A percentile compares a stretch with the other conserved stretches of the same genome.
Evolutionary conservation across 169 alveolate genomes (phyloP).

Genomic region (Perkinsus marinus): DNA sequence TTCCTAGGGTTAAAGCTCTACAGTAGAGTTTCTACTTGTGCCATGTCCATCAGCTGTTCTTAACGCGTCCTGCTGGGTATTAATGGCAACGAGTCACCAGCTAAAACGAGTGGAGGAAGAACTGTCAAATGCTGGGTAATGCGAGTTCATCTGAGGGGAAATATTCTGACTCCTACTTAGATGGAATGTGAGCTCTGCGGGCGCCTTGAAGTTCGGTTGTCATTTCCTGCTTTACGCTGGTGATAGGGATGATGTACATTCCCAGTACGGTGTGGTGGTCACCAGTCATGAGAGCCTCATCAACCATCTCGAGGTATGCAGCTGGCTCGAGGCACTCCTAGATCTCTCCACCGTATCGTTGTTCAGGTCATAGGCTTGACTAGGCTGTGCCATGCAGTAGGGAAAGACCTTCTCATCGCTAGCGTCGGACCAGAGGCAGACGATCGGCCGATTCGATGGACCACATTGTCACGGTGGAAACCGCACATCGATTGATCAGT

Average conservation of each 20-base stretch:
- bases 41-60: no score
- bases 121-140: neutral
- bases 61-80: neutral
- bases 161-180: neutral
- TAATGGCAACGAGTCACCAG: neutral
- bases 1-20: no score
- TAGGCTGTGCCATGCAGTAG: neutral
- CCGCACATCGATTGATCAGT: neutral
- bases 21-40: no score
- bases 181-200: neutral
- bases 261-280: neutral
- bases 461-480: neutral
- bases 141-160: neutral
- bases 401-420: neutral
- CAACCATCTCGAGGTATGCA: neutral
- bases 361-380: neutral
- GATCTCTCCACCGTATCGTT: no score
- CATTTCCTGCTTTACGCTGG: neutral
- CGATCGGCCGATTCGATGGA: neutral
- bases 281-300: neutral
- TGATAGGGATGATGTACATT: neutral
- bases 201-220: neutral
- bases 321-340: neutral
- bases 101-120: neutral
- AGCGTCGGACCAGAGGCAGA: neutral